These are phyloP conservation scores for Epichloe bromicola DNA, from an alignment of 2,329 filamentous ascomycete genomes.

Conservation along the genomic window DNA sequence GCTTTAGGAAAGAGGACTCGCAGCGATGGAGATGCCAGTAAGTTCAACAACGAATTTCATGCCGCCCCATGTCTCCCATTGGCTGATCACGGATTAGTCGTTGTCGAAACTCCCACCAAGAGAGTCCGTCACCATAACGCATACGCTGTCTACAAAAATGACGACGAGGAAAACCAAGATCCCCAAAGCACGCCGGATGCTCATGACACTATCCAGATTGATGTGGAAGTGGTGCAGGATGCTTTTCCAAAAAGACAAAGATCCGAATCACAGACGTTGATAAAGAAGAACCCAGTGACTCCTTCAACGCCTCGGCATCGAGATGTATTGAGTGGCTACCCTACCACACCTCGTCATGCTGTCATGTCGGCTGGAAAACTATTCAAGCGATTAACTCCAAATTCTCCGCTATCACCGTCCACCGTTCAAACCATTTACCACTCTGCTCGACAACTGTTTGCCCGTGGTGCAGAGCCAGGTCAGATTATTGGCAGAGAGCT, in stretches of 20 bases:
- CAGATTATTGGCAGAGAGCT: constrained; percentile 67
- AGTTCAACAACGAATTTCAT: constrained; percentile 6
- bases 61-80: neutral
- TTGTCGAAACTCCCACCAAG: constrained; percentile 27
- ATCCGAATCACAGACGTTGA: constrained; percentile 17
- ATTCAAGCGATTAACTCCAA: constrained; percentile 65
- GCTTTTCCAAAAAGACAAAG: constrained; percentile 15
- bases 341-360: constrained; percentile 71
- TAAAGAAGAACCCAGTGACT: constrained; percentile 41
- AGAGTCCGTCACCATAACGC: constrained; percentile 31
- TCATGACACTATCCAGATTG: constrained; percentile 26
- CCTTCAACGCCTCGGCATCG: constrained; percentile 66
- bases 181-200: constrained; percentile 12
- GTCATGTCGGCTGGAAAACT: constrained; percentile 65
- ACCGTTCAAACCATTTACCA: constrained; percentile 69
- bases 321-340: constrained; percentile 60
- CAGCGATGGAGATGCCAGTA: constrained; percentile 17
- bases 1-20: constrained; percentile 24
- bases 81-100: constrained; percentile 10
- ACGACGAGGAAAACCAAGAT: constrained; percentile 54
- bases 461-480: constrained; percentile 61
- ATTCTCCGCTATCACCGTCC: constrained; percentile 58
- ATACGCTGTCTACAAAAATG: constrained; percentile 33
- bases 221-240: constrained; percentile 29
- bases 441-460: constrained; percentile 74